Evolutionary conservation across 352 stramenopile genomes (phyloP), one percentile per base, ranked within the genome.

Genomic region (Hyaloperonospora brassicae): DNA sequence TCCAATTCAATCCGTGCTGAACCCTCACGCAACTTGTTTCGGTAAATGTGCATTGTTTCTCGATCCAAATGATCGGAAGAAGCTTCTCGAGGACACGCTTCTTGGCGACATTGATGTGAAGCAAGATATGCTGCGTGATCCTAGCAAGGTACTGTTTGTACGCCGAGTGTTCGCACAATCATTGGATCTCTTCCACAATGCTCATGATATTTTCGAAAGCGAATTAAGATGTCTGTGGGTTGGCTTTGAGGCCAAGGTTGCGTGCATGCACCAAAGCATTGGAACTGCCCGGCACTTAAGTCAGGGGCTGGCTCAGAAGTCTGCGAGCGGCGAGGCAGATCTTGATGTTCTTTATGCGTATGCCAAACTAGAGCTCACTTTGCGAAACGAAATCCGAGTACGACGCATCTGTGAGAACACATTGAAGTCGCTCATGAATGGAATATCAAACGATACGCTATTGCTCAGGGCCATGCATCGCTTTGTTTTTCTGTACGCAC

Each of bases 331-430:
- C 35, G 44, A 52, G 41, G 52, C 43, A 22, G 57, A 72, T 44
- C 59, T 69, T 47, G 27, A 48, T 23, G 59, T 73, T 42, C 56
- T 87, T 50, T 67, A 62, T 44, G 62, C 71, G 10, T 88, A 91
- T 44, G 74, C 78, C 6, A 63, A 73, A 24, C 30, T 86, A 13
- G 80, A 90, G 44, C 54, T 70, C 21, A 53, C 49, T 9, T n/a
- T 80, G 13, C 59, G 66, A 13, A 82, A 86, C 36, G 38, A 57
- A 1, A 69, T 66, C 7, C 72, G 84, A 47, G 59, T 76, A 14
- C 52, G 55, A 30, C 76, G 77, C 10, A 74, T 86, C 12, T 88
- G 75, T 24, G 73, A 80, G 21, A 89, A 73, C 43, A 84, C 68
- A 14, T 27, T 87, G 4, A 47, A 41, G 24, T 73, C 68, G 22